Percentiles rank a stretch among this genome's conserved stretches.
Conservation (phyloP, 2,329 filamentous ascomycete genomes). For the Neocucurbitaria cava region DNA sequence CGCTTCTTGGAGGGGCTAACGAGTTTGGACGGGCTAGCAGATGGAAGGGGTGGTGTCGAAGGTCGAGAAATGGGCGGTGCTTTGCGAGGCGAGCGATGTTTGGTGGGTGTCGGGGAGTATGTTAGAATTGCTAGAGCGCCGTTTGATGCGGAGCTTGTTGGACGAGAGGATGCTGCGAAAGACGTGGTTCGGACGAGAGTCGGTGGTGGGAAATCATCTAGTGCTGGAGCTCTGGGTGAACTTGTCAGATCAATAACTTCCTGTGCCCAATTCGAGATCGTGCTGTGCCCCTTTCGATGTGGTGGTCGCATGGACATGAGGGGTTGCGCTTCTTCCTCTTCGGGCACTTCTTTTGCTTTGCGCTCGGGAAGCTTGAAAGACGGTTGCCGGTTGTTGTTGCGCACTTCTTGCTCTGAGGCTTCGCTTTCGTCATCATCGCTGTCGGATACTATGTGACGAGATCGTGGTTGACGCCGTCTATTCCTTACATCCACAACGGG, state of each 20-base stretch:
- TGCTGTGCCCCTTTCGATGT: conserved; percentile 33
- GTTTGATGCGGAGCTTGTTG: conserved; percentile 38
- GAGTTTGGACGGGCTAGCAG: conserved; percentile 40
- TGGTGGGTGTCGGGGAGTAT: conserved; percentile 45
- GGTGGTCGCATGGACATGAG: conserved; percentile 31
- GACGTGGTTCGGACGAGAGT: conserved; percentile 29
- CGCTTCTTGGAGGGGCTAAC: conserved; percentile 48
- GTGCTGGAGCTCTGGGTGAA: conserved; percentile 31
- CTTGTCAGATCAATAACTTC: conserved; percentile 43
- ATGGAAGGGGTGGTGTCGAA: conserved; percentile 39
- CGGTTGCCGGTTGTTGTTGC: not conserved
- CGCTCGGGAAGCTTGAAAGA: conserved; percentile 12
- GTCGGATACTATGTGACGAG: conserved; percentile 28
- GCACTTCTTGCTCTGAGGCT: not conserved
- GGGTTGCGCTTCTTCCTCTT: conserved; percentile 12
- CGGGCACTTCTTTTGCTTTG: not conserved
- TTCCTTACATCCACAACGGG: conserved; percentile 28
- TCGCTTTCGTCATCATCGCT: conserved; percentile 30
- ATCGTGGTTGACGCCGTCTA: conserved; percentile 19
- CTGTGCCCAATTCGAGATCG: conserved; percentile 40
- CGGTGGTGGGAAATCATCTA: conserved; percentile 26
- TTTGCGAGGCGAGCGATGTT: conserved; percentile 44
- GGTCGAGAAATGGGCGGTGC: conserved; percentile 39
- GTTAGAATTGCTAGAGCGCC: conserved; percentile 37
- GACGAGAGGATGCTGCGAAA: conserved; percentile 36